Percentiles rank a stretch among this genome's conserved stretches.
phyloP scores from a whole-genome alignment of 2,329 filamentous ascomycete genomes.

The Aureobasidium sp. region DNA sequence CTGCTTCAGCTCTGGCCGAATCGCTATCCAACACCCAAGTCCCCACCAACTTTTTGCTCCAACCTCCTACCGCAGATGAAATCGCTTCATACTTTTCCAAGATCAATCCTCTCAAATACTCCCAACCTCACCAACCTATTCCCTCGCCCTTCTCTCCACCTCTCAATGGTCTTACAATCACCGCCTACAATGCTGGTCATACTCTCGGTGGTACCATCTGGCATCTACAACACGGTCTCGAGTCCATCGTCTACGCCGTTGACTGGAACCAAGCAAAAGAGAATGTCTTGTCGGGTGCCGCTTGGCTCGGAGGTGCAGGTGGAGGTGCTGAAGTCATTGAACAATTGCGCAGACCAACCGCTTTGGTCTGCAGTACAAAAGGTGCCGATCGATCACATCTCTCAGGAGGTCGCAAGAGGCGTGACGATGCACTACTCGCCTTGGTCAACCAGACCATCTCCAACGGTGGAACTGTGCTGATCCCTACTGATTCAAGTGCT shows the following conservation, averaged over 20 bases:
- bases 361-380: constrained; percentile 82
- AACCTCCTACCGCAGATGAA: constrained; percentile 73
- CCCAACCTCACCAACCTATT: constrained; percentile 85
- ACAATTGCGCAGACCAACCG: constrained; percentile 84
- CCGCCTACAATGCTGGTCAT: constrained; percentile 92
- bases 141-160: constrained; percentile 82
- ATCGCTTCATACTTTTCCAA: constrained; percentile 86
- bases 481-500: constrained; percentile 90
- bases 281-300: constrained; percentile 86
- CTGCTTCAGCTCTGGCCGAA: constrained; percentile 62
- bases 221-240: constrained; percentile 94
- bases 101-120: constrained; percentile 91
- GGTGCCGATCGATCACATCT: constrained; percentile 61
- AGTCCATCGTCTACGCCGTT: constrained; percentile 94
- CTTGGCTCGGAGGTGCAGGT: constrained; percentile 79
- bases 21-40: constrained; percentile 45
- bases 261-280: constrained; percentile 98
- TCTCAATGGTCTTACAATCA: constrained; percentile 84
- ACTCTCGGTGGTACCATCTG: constrained; percentile 96
- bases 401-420: constrained; percentile 55
- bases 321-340: constrained; percentile 88
- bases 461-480: constrained; percentile 84
- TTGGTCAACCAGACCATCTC: constrained; percentile 71
- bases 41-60: constrained; percentile 46
- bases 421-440: constrained; percentile 77